These are phyloP conservation scores for Tylopilus sp. DNA, from an alignment of 1,284 basidiomycete species.

Conservation along the genomic window DNA sequence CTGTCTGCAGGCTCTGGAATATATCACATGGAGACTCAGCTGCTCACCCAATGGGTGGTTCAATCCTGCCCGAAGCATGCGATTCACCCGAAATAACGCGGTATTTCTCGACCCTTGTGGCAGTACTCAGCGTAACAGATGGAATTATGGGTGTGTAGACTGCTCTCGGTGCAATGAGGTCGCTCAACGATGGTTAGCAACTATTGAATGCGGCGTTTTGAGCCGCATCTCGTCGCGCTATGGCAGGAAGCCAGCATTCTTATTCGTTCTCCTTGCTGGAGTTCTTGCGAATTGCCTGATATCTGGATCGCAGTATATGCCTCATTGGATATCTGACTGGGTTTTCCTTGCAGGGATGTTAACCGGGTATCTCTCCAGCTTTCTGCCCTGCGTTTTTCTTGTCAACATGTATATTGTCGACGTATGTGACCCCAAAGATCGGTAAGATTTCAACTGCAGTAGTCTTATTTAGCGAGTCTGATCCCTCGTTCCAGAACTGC, in stretches of 20 bases:
- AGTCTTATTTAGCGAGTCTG: background rate
- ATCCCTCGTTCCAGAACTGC: conserved; percentile 35
- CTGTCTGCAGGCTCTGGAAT: conserved; percentile 43
- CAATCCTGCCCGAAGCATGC: conserved; percentile 34
- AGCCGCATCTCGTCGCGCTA: conserved; percentile 39
- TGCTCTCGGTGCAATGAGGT: background rate
- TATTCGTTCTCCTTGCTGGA: conserved; percentile 27
- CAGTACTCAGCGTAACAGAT: conserved; percentile 22
- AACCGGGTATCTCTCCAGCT: conserved; percentile 23
- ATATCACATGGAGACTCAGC: conserved; percentile 19
- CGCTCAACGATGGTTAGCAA: conserved; percentile 27
- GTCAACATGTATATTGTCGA: conserved; percentile 44
- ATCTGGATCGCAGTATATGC: conserved; percentile 27
- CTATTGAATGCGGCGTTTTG: conserved; percentile 30
- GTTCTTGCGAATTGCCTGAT: conserved; percentile 30
- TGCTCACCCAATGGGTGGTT: conserved; percentile 15
- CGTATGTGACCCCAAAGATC: conserved; percentile 35
- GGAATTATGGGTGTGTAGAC: conserved; percentile 35
- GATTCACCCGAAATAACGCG: conserved; percentile 33
- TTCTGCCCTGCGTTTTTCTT: conserved; percentile 31
- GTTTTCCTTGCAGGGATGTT: conserved; percentile 34
- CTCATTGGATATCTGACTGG: conserved; percentile 20
- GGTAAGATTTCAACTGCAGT: conserved; percentile 29
- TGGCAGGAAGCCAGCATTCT: conserved; percentile 45
- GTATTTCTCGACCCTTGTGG: conserved; percentile 31